phyloP scores from a whole-genome alignment of 805 yeast genomes.

The Saccharomyces mikatae region DNA sequence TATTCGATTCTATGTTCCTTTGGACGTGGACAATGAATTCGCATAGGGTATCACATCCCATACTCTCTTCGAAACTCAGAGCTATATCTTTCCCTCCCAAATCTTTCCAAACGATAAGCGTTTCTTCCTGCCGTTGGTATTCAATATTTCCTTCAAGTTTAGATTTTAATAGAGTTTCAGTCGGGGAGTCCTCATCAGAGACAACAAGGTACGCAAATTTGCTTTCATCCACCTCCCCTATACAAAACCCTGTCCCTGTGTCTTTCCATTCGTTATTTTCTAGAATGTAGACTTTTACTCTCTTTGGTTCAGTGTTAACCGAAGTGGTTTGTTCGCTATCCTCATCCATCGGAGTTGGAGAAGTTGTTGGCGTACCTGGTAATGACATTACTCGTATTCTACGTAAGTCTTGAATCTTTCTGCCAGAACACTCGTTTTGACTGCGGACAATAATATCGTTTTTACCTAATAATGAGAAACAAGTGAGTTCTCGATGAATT shows the following conservation, averaged over 20 bases:
- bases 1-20: constrained; percentile 50
- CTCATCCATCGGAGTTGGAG: constrained; percentile 4
- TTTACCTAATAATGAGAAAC: not conserved
- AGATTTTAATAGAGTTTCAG: constrained; percentile 54
- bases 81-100: constrained; percentile 67
- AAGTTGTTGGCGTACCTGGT: not conserved
- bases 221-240: constrained; percentile 46
- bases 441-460: not conserved
- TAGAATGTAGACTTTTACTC: constrained; percentile 86
- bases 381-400: not conserved
- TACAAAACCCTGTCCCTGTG: constrained; percentile 85
- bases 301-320: constrained; percentile 41
- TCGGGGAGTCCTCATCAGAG: constrained; percentile 55
- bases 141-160: constrained; percentile 66
- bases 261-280: constrained; percentile 83
- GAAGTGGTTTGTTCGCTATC: not conserved
- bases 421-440: not conserved
- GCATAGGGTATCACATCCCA: constrained; percentile 78
- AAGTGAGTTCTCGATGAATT: not conserved
- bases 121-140: constrained; percentile 90
- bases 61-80: constrained; percentile 81
- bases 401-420: not conserved
- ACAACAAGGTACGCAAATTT: constrained; percentile 57
- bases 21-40: constrained; percentile 70
- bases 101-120: constrained; percentile 91